These are phyloP conservation scores for Mollisia scopiformis DNA, from an alignment of 2,329 filamentous ascomycete genomes.

Conservation along the genomic window DNA sequence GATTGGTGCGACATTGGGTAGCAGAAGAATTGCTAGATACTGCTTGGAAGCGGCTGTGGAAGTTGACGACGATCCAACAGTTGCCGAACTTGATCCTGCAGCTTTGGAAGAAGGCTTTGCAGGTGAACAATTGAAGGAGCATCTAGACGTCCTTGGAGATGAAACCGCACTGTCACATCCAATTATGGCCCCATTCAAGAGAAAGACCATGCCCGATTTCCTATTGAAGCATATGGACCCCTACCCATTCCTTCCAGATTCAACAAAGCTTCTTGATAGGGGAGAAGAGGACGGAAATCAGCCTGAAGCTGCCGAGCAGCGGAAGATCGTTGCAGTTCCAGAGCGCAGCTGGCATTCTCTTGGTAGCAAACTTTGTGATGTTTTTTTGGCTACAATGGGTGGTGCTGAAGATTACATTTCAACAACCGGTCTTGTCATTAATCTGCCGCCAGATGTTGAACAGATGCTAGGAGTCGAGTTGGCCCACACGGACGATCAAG, in stretches of 20 bases:
- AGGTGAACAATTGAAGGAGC: slow-evolving; percentile 61
- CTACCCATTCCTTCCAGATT: slow-evolving; percentile 62
- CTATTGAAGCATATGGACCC: slow-evolving; percentile 62
- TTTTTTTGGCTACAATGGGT: slow-evolving; percentile 20
- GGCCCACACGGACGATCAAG: slow-evolving; percentile 21
- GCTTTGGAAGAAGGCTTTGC: slow-evolving; percentile 66
- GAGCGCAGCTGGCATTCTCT: slow-evolving; percentile 32
- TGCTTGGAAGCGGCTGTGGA: slow-evolving; percentile 69
- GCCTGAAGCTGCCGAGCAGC: slow-evolving; percentile 15
- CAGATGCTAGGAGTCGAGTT: not conserved
- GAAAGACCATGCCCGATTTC: slow-evolving; percentile 52
- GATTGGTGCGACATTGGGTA: slow-evolving; percentile 60
- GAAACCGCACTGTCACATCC: slow-evolving; percentile 62
- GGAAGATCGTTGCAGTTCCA: slow-evolving; percentile 24
- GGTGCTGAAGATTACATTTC: not conserved
- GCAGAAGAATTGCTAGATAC: slow-evolving; percentile 59
- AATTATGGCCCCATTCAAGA: slow-evolving; percentile 58
- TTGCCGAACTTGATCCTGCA: slow-evolving; percentile 63
- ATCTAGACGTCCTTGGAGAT: slow-evolving; percentile 57
- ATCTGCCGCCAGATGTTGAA: slow-evolving; percentile 24
- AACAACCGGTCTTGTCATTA: slow-evolving; percentile 25
- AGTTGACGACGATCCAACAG: slow-evolving; percentile 66
- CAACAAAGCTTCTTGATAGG: slow-evolving; percentile 38
- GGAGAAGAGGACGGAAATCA: not conserved
- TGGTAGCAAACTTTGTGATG: slow-evolving; percentile 30